Evolutionary conservation across 2,329 filamentous ascomycete genomes (phyloP), one percentile per base, ranked within the genome.

Genomic region (Penicillium sp.): DNA sequence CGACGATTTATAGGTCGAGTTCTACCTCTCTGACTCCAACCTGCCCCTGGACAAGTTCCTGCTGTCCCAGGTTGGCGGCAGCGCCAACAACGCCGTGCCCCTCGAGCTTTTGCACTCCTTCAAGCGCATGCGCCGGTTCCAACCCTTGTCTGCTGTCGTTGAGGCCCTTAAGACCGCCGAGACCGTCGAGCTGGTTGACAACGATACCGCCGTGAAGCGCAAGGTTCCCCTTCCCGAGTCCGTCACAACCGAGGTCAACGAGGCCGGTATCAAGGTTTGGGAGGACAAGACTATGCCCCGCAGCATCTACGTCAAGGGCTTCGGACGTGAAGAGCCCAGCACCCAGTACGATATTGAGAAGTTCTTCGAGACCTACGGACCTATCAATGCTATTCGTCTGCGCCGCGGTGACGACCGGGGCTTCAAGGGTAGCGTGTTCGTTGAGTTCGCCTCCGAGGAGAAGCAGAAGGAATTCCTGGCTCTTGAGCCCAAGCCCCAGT

Each of bases 381-480:
- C 89, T 29, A 84, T 90, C 66, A 90, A 89, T 68, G 85, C 87
- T 45, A 87, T 99, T 59, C 92, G 93, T 69, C 88, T 99, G 60
- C 90, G 95, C 64, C 91, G 94, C 63, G 81, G 82, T 42, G 79
- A 87, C 57, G 77, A 83, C 47, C 86, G 86, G 67, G 77, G 82
- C 50, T 99, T 97, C 86, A 99, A 99, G 83, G 92, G 93, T 65
- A 96, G 91, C 64, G 90, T 96, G 55, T 97, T 97, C 71, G 90
- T 96, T 62, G 93, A 97, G 75, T 99, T 97, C 74, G 82, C 85
- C 59, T 84, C 85, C 48, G 88, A 92, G 68, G 90, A 95, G 64
- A 82, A 85, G 22, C 87, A 90, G 67, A 82, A 92, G 73, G 85
- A 86, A 56, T 99, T 99, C 77, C 78, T 97, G 58, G 85, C 80